Percentiles rank a stretch among this genome's conserved stretches.
Conservation (phyloP, 768 basidiomycete genomes). For the Boletus eberwhitei region DNA sequence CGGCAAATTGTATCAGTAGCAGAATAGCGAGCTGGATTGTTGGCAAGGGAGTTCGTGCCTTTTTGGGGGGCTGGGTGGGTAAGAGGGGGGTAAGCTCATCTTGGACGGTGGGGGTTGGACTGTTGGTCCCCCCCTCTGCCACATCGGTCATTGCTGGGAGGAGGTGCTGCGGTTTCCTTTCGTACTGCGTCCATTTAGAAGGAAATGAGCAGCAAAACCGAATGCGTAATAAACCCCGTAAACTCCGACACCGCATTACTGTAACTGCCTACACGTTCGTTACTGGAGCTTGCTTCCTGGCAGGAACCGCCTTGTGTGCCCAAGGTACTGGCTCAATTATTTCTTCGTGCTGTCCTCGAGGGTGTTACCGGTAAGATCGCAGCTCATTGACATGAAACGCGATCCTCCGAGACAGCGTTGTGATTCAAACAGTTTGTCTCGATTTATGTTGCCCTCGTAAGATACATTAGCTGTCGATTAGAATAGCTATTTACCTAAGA, state of each 20-base stretch:
- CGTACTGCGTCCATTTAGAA: not conserved
- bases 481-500: not conserved
- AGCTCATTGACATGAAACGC: not conserved
- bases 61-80: not conserved
- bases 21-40: constrained; percentile 38
- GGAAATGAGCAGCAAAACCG: not conserved
- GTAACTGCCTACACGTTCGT: no score
- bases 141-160: not conserved
- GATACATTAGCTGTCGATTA: not conserved
- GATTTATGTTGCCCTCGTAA: no score
- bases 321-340: no score
- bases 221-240: not conserved
- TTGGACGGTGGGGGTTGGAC: not conserved
- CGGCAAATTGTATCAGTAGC: constrained; percentile 32
- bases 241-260: no score
- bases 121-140: not conserved
- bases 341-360: no score
- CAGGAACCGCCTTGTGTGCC: no score
- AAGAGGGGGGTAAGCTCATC: constrained; percentile 16
- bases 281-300: no score
- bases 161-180: not conserved
- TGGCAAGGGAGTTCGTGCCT: constrained; percentile 33
- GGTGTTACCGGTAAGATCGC: not conserved
- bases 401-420: no score
- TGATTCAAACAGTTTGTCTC: not conserved